phyloP scores from a whole-genome alignment of 2,329 filamentous ascomycete species.

The Fusarium humuli region DNA sequence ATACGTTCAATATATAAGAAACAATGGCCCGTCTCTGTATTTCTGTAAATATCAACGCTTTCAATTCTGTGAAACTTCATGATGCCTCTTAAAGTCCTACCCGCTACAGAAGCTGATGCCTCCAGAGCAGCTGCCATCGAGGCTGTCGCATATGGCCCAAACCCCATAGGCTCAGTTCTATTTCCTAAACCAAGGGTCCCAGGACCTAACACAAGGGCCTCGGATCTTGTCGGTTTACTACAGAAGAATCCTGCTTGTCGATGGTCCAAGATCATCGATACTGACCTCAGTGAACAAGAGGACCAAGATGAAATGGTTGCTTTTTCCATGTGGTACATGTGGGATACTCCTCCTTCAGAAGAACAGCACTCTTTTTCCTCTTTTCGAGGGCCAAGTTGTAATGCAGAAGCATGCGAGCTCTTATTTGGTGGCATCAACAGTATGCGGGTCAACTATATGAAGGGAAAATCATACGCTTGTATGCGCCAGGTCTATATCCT shows the following conservation, averaged over 20 bases:
- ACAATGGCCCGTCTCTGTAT: not conserved
- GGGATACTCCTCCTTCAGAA: not conserved
- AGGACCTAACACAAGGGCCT: conserved; percentile 39
- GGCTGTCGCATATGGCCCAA: conserved; percentile 51
- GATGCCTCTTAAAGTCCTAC: conserved; percentile 55
- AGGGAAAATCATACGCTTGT: conserved; percentile 52
- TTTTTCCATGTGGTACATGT: not conserved
- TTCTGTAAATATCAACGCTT: not conserved
- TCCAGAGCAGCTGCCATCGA: conserved; percentile 54
- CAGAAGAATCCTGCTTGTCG: conserved; percentile 45
- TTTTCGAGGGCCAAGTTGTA: conserved; percentile 47
- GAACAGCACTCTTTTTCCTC: conserved; percentile 37
- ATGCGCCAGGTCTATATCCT: conserved; percentile 27
- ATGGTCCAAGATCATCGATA: conserved; percentile 54
- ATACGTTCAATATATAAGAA: not conserved
- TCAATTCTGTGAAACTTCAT: too few species aligned
- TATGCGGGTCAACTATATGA: conserved; percentile 48
- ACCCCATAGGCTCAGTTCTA: conserved; percentile 49
- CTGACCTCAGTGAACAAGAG: conserved; percentile 37
- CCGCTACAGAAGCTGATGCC: conserved; percentile 53
- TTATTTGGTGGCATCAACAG: conserved; percentile 50
- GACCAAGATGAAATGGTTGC: conserved; percentile 44
- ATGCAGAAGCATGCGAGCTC: conserved; percentile 50
- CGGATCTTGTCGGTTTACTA: conserved; percentile 37
- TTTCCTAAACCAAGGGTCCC: conserved; percentile 46